Evolutionary conservation across 345 rosid species (phyloP), one percentile per base, ranked within the genome.

Genomic region (Noccaea caerulescens): DNA sequence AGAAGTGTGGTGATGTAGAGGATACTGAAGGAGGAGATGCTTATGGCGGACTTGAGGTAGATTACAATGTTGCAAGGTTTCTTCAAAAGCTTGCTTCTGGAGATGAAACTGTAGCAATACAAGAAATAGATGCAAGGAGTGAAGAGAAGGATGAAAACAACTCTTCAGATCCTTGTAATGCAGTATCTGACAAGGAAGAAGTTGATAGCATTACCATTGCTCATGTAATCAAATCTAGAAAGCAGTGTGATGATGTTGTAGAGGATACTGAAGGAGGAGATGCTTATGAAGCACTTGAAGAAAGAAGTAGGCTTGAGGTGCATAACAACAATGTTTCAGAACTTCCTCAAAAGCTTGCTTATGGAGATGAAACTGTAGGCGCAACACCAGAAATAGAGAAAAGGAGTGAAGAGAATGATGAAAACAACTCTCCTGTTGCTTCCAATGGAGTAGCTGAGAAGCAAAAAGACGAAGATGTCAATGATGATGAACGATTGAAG

Each of bases 1-100:
- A 47, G 77, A 71, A 43, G 39, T 18, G 2, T 65, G n/a, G 38
- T 18, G 52, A 47, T 47, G 36, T 5, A 54, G 46, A 55, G 51
- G 18, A 54, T 7, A 10, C 2, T 10, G 7, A 10, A 34, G 58
- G 42, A 72, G 64, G 56, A 64, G 33, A 41, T 58, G n/a, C 8
- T 18, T 10, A 0, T 12, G 8, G 5, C 7, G 50, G 8, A 55
- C 34, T 20, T 46, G 60, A 14, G 46, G 68, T 3, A 20, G 49
- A 52, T 60, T 7, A 14, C 46, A 69, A 13, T 27, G 58, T 30
- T 60, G 8, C 59, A 51, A 34, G 51, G 7, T 34, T 7, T 62
- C 1, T 2, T 72, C 56, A 23, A 7, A 52, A 53, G 62, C 53
- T 11, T 39, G 13, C 68, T 50, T 11, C 18, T 41, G 52, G 52